Evolutionary conservation across 2,329 filamentous ascomycete genomes (phyloP), one percentile per base, ranked within the genome.

Genomic region (Talaromyces sp.): DNA sequence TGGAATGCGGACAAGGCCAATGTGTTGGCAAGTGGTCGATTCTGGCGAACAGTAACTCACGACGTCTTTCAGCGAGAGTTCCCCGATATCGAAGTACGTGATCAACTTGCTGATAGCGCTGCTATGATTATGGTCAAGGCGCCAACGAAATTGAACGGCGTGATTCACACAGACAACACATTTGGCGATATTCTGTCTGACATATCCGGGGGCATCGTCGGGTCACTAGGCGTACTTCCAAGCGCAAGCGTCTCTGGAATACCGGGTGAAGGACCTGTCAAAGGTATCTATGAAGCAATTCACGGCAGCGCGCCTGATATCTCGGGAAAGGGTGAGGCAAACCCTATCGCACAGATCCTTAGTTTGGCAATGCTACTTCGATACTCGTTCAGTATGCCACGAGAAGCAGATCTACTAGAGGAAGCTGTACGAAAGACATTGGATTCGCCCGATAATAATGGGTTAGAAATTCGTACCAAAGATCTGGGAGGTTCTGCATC

Each of bases 91-190:
- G 86, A 89, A 81, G 78, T 93, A 25, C 85, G 86, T 67, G 91
- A 94, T 76, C 91, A 96, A 78, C 85, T 96, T 56, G 94, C 95
- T 74, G 92, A 96, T 79, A 90, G 86, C 66, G 91, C 91, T 25
- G 91, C 92, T 70, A 94, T 95, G 91, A 80, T 95, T 70, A 90
- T 96, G 88, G 86, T 95, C 75, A 94, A 93, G 87, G 92, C 91
- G 79, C 92, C 92, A 13, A 83, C 86, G 15, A 85, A 85, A 1
- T 82, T 96, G 61, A 96, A 95, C 75, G 92, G 92, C 58, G 85
- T 96, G 38, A 86, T 96, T 53, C 86, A 95, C 68, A 93, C 91
- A 11, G 91, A 88, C 82, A 96, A 95, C 78, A 78, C 95, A 69
- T 94, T 93, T 74, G 92, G 92, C 63, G 92, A 96, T 76, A 95